Percentiles rank a stretch among this genome's conserved stretches.
Evolutionary conservation across 78 protist species (phyloP).

Genomic region (Anaeramoeba flamelloides): DNA sequence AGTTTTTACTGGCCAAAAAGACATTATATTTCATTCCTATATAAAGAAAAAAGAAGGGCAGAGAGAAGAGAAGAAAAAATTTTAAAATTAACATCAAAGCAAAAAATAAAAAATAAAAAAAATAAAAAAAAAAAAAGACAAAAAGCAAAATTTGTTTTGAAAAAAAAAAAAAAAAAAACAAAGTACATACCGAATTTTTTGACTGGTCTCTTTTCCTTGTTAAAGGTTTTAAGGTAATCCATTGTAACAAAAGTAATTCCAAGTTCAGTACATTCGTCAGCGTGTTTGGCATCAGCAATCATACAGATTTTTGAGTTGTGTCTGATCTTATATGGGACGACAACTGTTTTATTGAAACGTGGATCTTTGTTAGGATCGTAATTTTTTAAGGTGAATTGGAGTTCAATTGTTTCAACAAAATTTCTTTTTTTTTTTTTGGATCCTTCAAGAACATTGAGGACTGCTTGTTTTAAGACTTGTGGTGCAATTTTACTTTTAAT

Average conservation of each 20-base stretch:
- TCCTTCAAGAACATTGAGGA: neutral
- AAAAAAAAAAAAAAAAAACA: neutral
- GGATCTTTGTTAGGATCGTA: conserved; percentile 96
- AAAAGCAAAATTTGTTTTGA: neutral
- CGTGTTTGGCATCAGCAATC: conserved; percentile 79
- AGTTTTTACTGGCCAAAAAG: conserved; percentile 91
- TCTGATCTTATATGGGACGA: conserved; percentile 33
- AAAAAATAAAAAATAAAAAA: conserved; percentile 2
- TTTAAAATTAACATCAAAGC: neutral
- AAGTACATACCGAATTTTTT: conserved; percentile 60
- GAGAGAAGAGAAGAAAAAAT: neutral
- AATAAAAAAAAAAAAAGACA: conserved; percentile 11
- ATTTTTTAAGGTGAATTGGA: conserved; percentile 94
- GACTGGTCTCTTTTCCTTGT: conserved; percentile 96
- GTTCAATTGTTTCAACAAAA: too few species aligned
- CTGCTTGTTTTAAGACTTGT: conserved; percentile 5
- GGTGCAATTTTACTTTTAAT: conserved; percentile 13
- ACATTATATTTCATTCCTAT: conserved; percentile 78
- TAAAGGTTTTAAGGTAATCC: conserved; percentile 89
- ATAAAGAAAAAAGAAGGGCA: conserved; percentile 5
- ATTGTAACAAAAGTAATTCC: conserved; percentile 66
- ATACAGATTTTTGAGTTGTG: conserved; percentile 63
- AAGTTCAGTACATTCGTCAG: conserved; percentile 50
- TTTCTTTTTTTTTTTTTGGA: conserved; percentile 20
- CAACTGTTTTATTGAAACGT: conserved; percentile 90